Percentiles rank a stretch among this genome's conserved stretches.
phyloP scores from a whole-genome alignment of 768 basidiomycete species.

The Podaxis sp. region DNA sequence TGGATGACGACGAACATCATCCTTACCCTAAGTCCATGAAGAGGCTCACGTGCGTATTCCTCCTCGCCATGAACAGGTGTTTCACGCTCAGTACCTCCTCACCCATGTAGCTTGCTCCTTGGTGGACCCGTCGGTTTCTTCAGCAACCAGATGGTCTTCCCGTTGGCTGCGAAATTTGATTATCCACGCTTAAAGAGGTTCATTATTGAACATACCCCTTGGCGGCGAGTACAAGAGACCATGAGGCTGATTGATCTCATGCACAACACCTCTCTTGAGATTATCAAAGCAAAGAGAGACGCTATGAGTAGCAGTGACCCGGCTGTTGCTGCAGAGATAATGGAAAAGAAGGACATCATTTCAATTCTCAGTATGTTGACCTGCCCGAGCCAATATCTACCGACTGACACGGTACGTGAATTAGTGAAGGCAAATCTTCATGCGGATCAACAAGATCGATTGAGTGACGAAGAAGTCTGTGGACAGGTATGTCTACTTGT shows the following conservation, averaged over 20 bases:
- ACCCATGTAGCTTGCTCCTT: not conserved
- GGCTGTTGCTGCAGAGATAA: not conserved
- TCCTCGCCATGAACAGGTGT: no score
- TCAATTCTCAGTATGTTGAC: not conserved
- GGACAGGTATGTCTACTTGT: not conserved
- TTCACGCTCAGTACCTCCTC: not conserved
- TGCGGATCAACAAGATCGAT: not conserved
- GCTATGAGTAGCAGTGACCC: not conserved
- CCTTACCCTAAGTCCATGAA: slow-evolving; percentile 33
- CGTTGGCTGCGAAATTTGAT: not conserved
- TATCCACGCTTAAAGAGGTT: not conserved
- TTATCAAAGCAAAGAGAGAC: not conserved
- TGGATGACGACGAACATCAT: slow-evolving; percentile 27
- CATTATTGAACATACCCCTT: not conserved
- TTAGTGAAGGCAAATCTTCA: not conserved
- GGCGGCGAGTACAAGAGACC: not conserved
- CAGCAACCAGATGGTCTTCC: not conserved
- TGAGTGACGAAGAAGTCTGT: not conserved
- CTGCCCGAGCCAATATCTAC: not conserved
- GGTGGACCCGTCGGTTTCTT: not conserved
- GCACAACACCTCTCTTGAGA: not conserved
- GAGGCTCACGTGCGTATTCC: slow-evolving; percentile 24
- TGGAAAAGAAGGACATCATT: not conserved
- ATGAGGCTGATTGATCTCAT: not conserved
- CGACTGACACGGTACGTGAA: not conserved